Evolutionary conservation across 768 basidiomycete genomes (phyloP).

Genomic region (Tricholoma terreum): DNA sequence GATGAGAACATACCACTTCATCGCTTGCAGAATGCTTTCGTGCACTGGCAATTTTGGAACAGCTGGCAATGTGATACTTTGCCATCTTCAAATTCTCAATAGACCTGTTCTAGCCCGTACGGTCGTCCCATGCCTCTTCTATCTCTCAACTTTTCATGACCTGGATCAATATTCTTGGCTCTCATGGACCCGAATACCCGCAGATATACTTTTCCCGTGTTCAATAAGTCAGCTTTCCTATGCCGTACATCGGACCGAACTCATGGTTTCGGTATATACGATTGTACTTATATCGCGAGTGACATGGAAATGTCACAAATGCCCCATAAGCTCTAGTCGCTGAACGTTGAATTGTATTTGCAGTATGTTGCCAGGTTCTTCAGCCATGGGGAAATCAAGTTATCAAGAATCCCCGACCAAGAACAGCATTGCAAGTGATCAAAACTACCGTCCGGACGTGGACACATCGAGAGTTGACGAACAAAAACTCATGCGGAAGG

Average conservation of each 20-base stretch:
- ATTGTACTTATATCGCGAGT: constrained; percentile 13
- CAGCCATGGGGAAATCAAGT: constrained; percentile 15
- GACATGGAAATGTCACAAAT: constrained; percentile 20
- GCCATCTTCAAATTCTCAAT: no score
- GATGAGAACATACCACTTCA: no score
- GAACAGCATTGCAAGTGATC: constrained; percentile 17
- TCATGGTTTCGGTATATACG: constrained; percentile 10
- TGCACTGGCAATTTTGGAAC: no score
- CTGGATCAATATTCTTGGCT: no score
- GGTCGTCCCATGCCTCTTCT: no score
- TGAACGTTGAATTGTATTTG: constrained; percentile 6
- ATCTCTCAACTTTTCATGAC: no score
- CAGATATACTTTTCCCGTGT: no score
- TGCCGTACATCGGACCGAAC: constrained; percentile 1
- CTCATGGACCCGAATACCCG: no score
- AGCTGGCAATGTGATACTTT: no score
- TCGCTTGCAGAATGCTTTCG: no score
- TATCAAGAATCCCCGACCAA: constrained; percentile 11
- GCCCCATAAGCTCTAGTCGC: constrained; percentile 15
- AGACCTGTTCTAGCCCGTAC: no score
- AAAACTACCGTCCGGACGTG: constrained; percentile 45
- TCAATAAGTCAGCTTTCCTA: no score
- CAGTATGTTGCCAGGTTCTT: constrained; percentile 8
- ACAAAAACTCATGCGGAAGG: constrained; percentile 51
- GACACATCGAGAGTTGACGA: constrained; percentile 55